phyloP scores from a whole-genome alignment of 305 asterid species.

The Plantago lanceolata region DNA sequence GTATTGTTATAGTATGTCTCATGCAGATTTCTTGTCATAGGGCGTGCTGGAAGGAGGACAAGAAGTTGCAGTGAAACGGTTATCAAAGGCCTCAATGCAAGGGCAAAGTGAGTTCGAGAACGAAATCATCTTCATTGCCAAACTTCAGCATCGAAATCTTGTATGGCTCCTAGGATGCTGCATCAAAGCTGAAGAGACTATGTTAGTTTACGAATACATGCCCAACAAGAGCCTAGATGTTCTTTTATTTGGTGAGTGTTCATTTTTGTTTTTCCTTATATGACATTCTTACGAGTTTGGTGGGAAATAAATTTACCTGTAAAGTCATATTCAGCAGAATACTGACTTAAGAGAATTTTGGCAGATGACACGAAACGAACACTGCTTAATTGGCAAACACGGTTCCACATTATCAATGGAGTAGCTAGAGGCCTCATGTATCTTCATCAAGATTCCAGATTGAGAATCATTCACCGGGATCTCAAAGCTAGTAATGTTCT shows the following conservation, averaged over 20 bases:
- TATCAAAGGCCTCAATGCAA: constrained; percentile 45
- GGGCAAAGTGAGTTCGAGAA: constrained; percentile 48
- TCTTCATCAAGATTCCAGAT: constrained; percentile 12
- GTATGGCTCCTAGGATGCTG: constrained; percentile 9
- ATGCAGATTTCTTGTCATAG: no score
- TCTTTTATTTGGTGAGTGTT: constrained; percentile 7
- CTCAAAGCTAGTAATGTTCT: constrained; percentile 10
- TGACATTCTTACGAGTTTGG: background rate
- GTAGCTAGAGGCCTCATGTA: constrained; percentile 13
- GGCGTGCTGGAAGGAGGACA: constrained; percentile 42
- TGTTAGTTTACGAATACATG: constrained; percentile 11
- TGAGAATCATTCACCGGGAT: constrained; percentile 13
- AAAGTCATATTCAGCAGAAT: background rate
- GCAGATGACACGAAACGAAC: background rate
- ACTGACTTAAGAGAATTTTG: background rate
- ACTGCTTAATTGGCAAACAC: constrained; percentile 1
- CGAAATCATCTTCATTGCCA: constrained; percentile 38
- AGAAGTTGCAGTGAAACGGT: constrained; percentile 52
- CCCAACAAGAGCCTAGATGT: constrained; percentile 11
- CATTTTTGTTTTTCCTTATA: no score
- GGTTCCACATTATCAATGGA: constrained; percentile 7
- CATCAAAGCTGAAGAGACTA: constrained; percentile 2
- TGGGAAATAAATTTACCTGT: background rate
- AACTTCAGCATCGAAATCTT: constrained; percentile 32
- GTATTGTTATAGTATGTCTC: background rate